Evolutionary conservation across 1,284 basidiomycete species (phyloP), one percentile per base, ranked within the genome.

Genomic region (Leccinum solheimii): DNA sequence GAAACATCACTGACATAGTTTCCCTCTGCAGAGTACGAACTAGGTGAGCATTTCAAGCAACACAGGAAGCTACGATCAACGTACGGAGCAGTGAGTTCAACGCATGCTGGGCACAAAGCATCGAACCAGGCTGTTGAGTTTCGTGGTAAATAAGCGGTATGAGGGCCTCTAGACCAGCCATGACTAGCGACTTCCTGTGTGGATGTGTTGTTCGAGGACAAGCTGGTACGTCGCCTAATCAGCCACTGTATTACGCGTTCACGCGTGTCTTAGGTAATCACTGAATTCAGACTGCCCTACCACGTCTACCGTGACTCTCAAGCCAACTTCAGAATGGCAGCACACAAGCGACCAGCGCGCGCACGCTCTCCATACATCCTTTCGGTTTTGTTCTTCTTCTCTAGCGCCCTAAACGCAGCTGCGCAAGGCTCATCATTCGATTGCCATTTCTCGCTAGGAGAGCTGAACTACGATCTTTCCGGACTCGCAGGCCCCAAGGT

Each of bases 71-170:
- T 43, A 50, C 52, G 54, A 55, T 52, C 34, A 45, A 68, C 67
- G 56, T 66, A 92, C 90, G 91, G 45, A 93, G 78, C n/a, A 94
- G 78, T 14, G 85, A 83, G 72, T 94, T 94, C 36, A 94, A 78
- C 13, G 91, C 90, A 76, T 94, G 90, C 69, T 93, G 91, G n/a
- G 91, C 91, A 71, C 92, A 94, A 50, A 93, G 83, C 85, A 90
- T 91, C 2, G 90, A 91, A 21, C 90, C 91, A 60, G 76, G 66
- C 72, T 92, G 83, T 75, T 93, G 91, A 64, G 75, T 82, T 72
- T 92, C 90, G 74, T 92, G 90, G 71, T 92, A 92, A 60, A 92
- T 89, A 14, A 80, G 69, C 10, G 78, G 73, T n/a, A 78, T 66
- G 21, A 92, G 78, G 36, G 67, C 70, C 64, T 87, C 83, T 48